Evolutionary conservation across 208 protist species (phyloP), one percentile per base, ranked within the genome.

Genomic region (Leishmania martiniquensis): DNA sequence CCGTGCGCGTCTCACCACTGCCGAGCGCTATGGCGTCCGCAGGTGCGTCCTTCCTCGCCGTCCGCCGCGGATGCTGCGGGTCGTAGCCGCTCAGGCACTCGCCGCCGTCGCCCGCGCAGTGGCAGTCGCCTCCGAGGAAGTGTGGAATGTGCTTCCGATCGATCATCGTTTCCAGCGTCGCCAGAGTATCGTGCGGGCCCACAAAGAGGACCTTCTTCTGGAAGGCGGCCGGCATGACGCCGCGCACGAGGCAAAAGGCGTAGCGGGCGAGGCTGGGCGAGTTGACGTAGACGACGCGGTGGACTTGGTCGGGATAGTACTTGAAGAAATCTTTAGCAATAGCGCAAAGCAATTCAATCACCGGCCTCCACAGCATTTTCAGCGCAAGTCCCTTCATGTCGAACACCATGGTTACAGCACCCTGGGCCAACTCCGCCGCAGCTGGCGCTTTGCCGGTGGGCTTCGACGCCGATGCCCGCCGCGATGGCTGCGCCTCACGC

Each of bases 231-330:
- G 77, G 66, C 59, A 87, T 59, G 32, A 73, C 70, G 12, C 69
- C 57, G 32, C 80, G 75, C 10, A 90, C 54, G 3, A 80, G 54
- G 32, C 75, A 29, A 63, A 87, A 89, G 17, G 75, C 54, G 20
- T 87, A 72, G 37, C 60, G 79, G 39, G 90, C 66, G 25, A 82
- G 39, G 10, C 75, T 47, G 13, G 83, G 75, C 45, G 84, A 87
- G 72, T 93, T 93, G n/a, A 90, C 87, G 1, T 87, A 72, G 60
- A 90, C 74, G 13, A 95, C 62, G 52, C 63, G 81, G 73, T 93
- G 89, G 10, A 95, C 63, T 34, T 78, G 51, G 59, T 92, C 81
- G 5, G 91, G 89, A 81, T 92, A 93, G 81, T 91, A 81, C 65
- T 72, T 29, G 72, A 86, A 74, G 59, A 84, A 81, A 13, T 89